Evolutionary conservation across 805 yeast species (phyloP).

Genomic region (Kodamaea fukazawae): DNA sequence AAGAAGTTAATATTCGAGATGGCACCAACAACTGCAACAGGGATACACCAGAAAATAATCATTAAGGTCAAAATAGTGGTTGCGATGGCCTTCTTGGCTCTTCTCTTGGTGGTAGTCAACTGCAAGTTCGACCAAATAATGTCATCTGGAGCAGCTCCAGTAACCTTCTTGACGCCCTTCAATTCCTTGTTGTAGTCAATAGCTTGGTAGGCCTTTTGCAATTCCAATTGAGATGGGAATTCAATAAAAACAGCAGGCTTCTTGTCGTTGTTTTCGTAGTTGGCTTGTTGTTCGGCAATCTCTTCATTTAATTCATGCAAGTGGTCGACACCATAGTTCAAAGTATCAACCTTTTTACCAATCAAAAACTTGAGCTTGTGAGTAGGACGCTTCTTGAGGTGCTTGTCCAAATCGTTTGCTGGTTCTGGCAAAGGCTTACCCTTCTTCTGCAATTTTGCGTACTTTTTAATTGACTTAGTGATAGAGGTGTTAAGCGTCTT

Average conservation of each 20-base stretch:
- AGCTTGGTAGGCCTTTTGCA: constrained; percentile 88
- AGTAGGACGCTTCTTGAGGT: constrained; percentile 76
- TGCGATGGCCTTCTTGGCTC: constrained; percentile 56
- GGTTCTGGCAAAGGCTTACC: constrained; percentile 54
- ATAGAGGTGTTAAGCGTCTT: constrained; percentile 60
- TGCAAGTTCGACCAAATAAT: constrained; percentile 79
- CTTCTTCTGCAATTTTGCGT: constrained; percentile 57
- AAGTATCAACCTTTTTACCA: constrained; percentile 83
- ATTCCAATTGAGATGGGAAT: constrained; percentile 80
- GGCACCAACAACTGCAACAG: constrained; percentile 31
- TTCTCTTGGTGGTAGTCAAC: constrained; percentile 54
- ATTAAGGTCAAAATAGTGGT: constrained; percentile 59
- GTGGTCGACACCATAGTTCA: constrained; percentile 66
- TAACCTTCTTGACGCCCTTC: constrained; percentile 46
- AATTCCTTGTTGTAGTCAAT: constrained; percentile 54
- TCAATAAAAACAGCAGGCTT: constrained; percentile 74
- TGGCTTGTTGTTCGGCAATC: constrained; percentile 56
- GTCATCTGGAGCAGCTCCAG: constrained; percentile 77
- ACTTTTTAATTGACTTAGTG: constrained; percentile 55
- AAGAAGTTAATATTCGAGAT: constrained; percentile 27
- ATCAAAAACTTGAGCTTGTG: constrained; percentile 67
- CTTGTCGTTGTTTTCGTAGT: constrained; percentile 49
- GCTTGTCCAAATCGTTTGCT: constrained; percentile 54
- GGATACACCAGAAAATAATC: constrained; percentile 82
- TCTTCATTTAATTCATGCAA: constrained; percentile 68